Evolutionary conservation across 208 protist genomes (phyloP).

Genomic region (Leishmania mexicana): DNA sequence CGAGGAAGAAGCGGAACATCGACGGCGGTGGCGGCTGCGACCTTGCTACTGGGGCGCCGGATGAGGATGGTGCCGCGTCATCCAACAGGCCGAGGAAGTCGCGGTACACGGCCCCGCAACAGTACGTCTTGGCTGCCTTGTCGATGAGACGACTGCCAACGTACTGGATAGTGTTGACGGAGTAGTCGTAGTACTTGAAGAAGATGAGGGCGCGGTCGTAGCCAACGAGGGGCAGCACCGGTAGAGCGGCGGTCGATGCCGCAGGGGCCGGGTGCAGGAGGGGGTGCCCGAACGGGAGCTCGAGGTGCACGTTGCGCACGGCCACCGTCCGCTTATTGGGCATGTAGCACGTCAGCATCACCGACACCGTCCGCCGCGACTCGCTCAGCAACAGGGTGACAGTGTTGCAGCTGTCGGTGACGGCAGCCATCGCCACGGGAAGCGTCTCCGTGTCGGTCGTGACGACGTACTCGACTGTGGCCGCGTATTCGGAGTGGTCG

Average conservation of each 20-base stretch:
- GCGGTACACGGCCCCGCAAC: slow-evolving; percentile 43
- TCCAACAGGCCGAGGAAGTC: slow-evolving; percentile 35
- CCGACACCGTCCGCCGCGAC: slow-evolving; percentile 17
- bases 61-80: background rate
- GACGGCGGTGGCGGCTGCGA: slow-evolving; percentile 13
- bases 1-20: slow-evolving; percentile 47
- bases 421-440: slow-evolving; percentile 15
- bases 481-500: slow-evolving; percentile 26
- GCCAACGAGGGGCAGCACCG: slow-evolving; percentile 32
- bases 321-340: slow-evolving; percentile 13
- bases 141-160: slow-evolving; percentile 59
- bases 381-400: slow-evolving; percentile 24
- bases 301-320: slow-evolving; percentile 38
- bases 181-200: slow-evolving; percentile 82
- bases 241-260: slow-evolving; percentile 4
- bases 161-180: slow-evolving; percentile 55
- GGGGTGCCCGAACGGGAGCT: slow-evolving; percentile 22
- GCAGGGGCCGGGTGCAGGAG: slow-evolving; percentile 4
- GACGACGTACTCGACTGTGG: slow-evolving; percentile 26
- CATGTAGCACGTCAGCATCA: slow-evolving; percentile 16
- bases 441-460: slow-evolving; percentile 22
- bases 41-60: background rate
- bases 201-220: slow-evolving; percentile 62
- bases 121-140: slow-evolving; percentile 36
- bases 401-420: slow-evolving; percentile 19